Evolutionary conservation across 257 asterid species (phyloP), one percentile per base, ranked within the genome.

Genomic region (Rhazya stricta): DNA sequence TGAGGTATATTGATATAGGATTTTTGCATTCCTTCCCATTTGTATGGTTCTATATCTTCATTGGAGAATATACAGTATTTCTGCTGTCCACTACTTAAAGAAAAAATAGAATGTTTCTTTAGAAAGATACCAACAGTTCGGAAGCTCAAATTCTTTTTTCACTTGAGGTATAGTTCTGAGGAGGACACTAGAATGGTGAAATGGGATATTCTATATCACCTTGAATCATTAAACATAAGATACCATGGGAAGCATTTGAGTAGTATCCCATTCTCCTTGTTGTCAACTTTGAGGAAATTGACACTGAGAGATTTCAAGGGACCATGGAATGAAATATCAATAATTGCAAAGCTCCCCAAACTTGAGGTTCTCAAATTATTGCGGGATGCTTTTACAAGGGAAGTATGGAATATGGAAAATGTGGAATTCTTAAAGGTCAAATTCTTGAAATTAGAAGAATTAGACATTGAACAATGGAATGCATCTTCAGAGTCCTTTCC

Each of bases 291-390:
- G 13, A 74, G 16, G 78, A 74, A 74, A 50, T 32, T 74, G 4
- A 74, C 48, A 8, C 19, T 74, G 16, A n/a, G 7, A 13, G 15
- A 12, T 65, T 74, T 15, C 23, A 50, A 2, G n/a, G 13, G 48
- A 23, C 51, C 78, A 4, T 74, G 78, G 78, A 32, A 29, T 12
- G 54, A 56, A 21, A 30, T 74, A 36, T 63, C 78, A 11, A 50
- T 13, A 19, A 48, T 65, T 37, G 19, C 41, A 1, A 3, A 32
- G 36, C 73, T 63, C 9, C 73, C 19, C 1, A n/a, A n/a, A 12
- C 46, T 63, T 73, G n/a, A 63, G 73, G 72, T 48, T 30, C 71
- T 74, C 11, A 74, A 62, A 25, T 29, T 74, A 25, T 37, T 48
- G 0, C 15, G 3, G 6, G 15, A 25, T 1, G 9, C 72, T 0